Evolutionary conservation across 306 rosid genomes (phyloP).

Genomic region (Prunus campanulata): DNA sequence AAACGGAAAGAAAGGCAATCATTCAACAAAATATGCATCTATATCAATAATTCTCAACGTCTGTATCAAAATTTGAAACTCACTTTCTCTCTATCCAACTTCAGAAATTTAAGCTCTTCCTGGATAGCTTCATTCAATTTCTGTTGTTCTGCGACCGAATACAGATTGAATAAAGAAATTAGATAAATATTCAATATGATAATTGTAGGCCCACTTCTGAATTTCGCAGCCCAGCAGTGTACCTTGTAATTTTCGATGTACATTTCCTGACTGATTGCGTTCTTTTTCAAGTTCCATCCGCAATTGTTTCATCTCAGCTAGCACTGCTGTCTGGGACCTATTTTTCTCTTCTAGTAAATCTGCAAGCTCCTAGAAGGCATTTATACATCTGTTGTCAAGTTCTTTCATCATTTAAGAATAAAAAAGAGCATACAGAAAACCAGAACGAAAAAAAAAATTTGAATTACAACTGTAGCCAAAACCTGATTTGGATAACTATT

Average conservation of each 20-base stretch:
- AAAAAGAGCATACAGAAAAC: conserved; percentile 16
- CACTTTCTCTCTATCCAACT: conserved; percentile 64
- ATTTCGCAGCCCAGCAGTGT: conserved; percentile 20
- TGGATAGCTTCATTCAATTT: conserved; percentile 60
- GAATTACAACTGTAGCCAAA: background rate
- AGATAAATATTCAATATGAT: background rate
- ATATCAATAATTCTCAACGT: background rate
- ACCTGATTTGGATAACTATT: background rate
- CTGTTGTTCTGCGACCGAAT: conserved; percentile 61
- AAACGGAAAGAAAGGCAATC: background rate
- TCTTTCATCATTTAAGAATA: conserved; percentile 68
- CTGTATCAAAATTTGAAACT: conserved; percentile 28
- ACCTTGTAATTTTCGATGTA: conserved; percentile 61
- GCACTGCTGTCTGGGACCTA: conserved; percentile 40
- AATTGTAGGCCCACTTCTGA: background rate
- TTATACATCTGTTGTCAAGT: conserved; percentile 98
- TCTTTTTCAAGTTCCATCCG: conserved; percentile 66
- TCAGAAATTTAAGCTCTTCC: conserved; percentile 64
- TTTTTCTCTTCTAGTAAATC: conserved; percentile 59
- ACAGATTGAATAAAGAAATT: conserved; percentile 11
- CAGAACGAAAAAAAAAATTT: background rate
- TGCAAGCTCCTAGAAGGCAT: conserved; percentile 99
- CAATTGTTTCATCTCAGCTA: conserved; percentile 57
- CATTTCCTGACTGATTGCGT: conserved; percentile 42
- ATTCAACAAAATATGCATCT: background rate